Conservation (phyloP, 2,329 filamentous ascomycete species). For the Bipolaris cookei region DNA sequence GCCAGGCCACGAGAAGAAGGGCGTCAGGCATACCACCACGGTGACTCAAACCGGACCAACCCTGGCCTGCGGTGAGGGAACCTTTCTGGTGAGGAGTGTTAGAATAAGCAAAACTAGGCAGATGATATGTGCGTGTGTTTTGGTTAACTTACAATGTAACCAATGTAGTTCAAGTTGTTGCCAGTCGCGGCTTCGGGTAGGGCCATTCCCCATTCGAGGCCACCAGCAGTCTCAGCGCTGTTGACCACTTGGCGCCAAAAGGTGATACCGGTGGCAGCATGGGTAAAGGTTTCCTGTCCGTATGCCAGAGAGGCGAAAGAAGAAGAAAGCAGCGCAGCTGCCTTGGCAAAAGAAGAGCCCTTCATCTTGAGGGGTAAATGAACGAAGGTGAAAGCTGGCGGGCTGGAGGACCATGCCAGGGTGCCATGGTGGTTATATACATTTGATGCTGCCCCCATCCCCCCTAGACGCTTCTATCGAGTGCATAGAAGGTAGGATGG, state of each 20-base stretch:
- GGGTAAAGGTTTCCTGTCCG: slow-evolving; percentile 43
- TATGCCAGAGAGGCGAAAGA: slow-evolving; percentile 38
- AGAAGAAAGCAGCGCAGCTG: slow-evolving; percentile 48
- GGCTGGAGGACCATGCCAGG: slow-evolving; percentile 29
- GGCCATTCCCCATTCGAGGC: slow-evolving; percentile 46
- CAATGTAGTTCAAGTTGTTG: slow-evolving; percentile 47
- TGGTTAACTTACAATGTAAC: slow-evolving; percentile 40
- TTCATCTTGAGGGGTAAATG: slow-evolving; percentile 41
- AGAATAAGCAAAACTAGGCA: slow-evolving; percentile 8
- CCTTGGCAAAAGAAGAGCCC: slow-evolving; percentile 41
- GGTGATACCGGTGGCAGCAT: slow-evolving; percentile 40
- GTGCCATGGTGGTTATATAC: slow-evolving; percentile 34
- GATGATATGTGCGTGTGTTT: neutral
- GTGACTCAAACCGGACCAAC: slow-evolving; percentile 49
- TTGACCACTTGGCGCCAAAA: slow-evolving; percentile 40
- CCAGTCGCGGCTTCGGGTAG: slow-evolving; percentile 33
- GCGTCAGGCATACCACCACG: slow-evolving; percentile 45
- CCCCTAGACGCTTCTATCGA: slow-evolving; percentile 26
- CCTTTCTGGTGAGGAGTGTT: slow-evolving; percentile 33
- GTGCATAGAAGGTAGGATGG: slow-evolving; percentile 21
- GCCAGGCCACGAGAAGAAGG: slow-evolving; percentile 45
- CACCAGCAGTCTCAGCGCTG: slow-evolving; percentile 38
- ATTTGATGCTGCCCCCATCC: slow-evolving; percentile 7
- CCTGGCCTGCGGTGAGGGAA: slow-evolving; percentile 36
- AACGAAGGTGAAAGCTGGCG: slow-evolving; percentile 35